Evolutionary conservation across 768 basidiomycete genomes (phyloP), one percentile per base, ranked within the genome.

Genomic region (Exsudoporus frostii): DNA sequence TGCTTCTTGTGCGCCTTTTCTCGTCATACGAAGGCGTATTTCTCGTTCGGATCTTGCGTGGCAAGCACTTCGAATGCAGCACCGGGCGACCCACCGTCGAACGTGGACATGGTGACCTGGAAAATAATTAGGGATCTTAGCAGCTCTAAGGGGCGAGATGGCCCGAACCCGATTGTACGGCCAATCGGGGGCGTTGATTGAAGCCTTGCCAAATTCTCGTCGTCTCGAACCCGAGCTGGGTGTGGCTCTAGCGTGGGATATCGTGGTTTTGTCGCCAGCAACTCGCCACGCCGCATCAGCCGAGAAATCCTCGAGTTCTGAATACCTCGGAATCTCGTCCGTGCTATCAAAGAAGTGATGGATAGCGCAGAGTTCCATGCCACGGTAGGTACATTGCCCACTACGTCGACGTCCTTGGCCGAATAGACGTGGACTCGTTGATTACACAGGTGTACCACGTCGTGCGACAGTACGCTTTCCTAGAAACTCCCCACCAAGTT

Each of bases 351-450:
- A 20, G 15, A 47, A 50, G 37, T 29, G 19, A 83, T 84, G 78
- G 82, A 84, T 54, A 77, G 74, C 33, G 83, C 81, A 38, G 80
- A 83, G 64, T 85, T 85, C 59, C 84, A 85, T 49, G 80, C 81
- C 40, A 75, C 79, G 48, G 82, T 83, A 62, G 39, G 78, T 56
- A 63, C 20, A 24, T 19, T 33, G 7, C 14, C 7, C 37, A 15
- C 36, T 2, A 32, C 29, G 14, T 29, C 9, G 27, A 40, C 11
- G 20, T 19, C 39, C 7, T 36, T 45, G n/a, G 17, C 15, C 27
- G 3, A 6, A 34, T 45, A 25, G 24, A 44, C 22, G 38, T 42
- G 22, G 25, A 49, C 19, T 14, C 25, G 20, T 29, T 44, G 8
- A 50, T 11, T 42, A 10, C 19, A 47, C 65, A 90, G 85, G 89